Percentiles rank a stretch among this genome's conserved stretches.
Conservation (phyloP, 331 rosid genomes). For the Stylosanthes scabra region DNA sequence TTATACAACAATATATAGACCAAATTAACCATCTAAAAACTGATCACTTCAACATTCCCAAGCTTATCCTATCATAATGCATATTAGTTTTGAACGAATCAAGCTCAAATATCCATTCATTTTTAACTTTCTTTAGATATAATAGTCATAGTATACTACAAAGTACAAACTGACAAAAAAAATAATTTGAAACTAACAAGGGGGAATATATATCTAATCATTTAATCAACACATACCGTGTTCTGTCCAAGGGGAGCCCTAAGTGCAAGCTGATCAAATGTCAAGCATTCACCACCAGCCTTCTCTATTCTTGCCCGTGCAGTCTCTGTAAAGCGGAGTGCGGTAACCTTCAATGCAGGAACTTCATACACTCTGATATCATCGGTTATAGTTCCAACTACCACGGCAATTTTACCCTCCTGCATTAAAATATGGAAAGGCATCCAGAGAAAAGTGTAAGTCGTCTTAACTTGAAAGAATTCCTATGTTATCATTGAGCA, state of each 20-base stretch:
- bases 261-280: slow-evolving; percentile 82
- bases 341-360: slow-evolving; percentile 70
- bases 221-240: slow-evolving; percentile 50
- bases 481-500: not conserved
- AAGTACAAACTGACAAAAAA: not conserved
- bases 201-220: not conserved
- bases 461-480: not conserved
- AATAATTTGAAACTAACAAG: not conserved
- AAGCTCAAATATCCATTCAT: not conserved
- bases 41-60: not conserved
- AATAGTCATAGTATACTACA: not conserved
- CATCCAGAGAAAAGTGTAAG: not conserved
- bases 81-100: not conserved
- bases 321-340: slow-evolving; percentile 80
- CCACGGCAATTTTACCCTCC: slow-evolving; percentile 68
- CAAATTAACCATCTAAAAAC: not conserved
- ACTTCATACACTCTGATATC: slow-evolving; percentile 79
- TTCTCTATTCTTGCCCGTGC: slow-evolving; percentile 92
- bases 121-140: not conserved
- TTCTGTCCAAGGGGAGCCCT: slow-evolving; percentile 83
- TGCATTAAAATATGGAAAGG: slow-evolving; percentile 1
- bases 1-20: slow-evolving; percentile 7
- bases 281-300: slow-evolving; percentile 92
- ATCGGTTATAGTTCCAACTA: slow-evolving; percentile 77
- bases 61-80: not conserved